Base-by-base conservation (phyloP, 495 filamentous ascomycete species). In the Elaphomyces granulatus region DNA sequence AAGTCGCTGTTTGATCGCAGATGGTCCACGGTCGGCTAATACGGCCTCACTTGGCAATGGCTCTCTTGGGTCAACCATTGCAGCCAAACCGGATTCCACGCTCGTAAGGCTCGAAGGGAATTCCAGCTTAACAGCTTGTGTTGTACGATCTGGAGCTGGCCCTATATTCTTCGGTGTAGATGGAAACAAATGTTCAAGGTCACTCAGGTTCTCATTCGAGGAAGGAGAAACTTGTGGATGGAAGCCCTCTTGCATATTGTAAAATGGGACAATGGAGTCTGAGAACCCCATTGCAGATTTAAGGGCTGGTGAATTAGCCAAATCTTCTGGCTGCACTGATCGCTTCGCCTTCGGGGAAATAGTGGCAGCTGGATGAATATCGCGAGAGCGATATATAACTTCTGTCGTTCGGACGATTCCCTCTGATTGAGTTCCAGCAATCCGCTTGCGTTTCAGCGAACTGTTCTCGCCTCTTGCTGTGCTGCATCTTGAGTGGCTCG, bases 151-250 rank as follows among this genome's bases (percentile, higher is more conserved):
- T n/a, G n/a, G n/a, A n/a, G n/a, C n/a, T n/a, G n/a, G n/a, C 12
- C 6, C 23, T 28, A 28, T 28, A 12, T 28, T 6, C 6, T 28
- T 28, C 23, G 41, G 21, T 15, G 20, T 54, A 36, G 54, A 51
- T 10, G 52, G 46, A 12, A 64, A 42, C 51, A 61, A 57, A 14
- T 36, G 33, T 8, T 52, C 49, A 36, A 66, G 45, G 26, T 61
- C 57, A 34, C 42, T 45, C 2, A 46, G 23, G 15, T 58, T 54
- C 15, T 53, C 45, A 14, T 48, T 53, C 3, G 43, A 38, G 8
- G 43, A 45, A 9, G 36, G 30, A 19, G 37, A 45, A 32, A 35
- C 26, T 1, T 36, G 21, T 12, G 42, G 44, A 2, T 45, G 49
- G 19, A 49, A 30, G 15, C 44, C 40, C 28, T 46, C 39, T 14